Conservation (phyloP, 2,329 filamentous ascomycete species). For the Pestalotiopsis sp. region DNA sequence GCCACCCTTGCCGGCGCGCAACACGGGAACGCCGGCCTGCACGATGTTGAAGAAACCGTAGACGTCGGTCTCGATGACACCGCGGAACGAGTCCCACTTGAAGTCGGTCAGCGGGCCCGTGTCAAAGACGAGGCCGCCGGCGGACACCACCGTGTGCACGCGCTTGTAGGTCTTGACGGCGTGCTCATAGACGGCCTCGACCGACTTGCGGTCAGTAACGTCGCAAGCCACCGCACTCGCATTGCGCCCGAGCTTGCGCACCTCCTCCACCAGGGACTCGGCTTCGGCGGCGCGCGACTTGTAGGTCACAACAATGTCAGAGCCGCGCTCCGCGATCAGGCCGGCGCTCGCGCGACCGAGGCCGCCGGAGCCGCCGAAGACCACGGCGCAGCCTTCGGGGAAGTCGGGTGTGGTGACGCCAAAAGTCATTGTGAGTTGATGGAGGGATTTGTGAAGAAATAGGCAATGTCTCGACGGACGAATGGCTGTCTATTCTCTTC, state of each 20-base stretch:
- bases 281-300: constrained; percentile 10
- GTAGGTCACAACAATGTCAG: constrained; percentile 14
- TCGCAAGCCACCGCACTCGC: constrained; percentile 13
- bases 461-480: neutral
- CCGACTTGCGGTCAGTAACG: constrained; percentile 6
- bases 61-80: constrained; percentile 15
- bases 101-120: constrained; percentile 6
- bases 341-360: constrained; percentile 15
- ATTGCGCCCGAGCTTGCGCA: constrained; percentile 9
- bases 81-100: constrained; percentile 6
- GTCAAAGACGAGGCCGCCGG: constrained; percentile 10
- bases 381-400: constrained; percentile 15
- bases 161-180: constrained; percentile 8
- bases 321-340: constrained; percentile 14
- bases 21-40: constrained; percentile 11
- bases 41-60: constrained; percentile 14
- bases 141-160: constrained; percentile 14
- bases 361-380: constrained; percentile 15
- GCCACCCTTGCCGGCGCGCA: constrained; percentile 6
- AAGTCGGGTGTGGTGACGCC: constrained; percentile 13
- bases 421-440: constrained; percentile 11
- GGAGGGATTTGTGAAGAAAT: neutral
- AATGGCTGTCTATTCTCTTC: neutral
- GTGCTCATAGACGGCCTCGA: constrained; percentile 14
- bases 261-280: constrained; percentile 9